Percentiles rank a stretch among this genome's conserved stretches.
phyloP scores from a whole-genome alignment of 495 filamentous ascomycete species.

The Hyaloscypha finlandica region DNA sequence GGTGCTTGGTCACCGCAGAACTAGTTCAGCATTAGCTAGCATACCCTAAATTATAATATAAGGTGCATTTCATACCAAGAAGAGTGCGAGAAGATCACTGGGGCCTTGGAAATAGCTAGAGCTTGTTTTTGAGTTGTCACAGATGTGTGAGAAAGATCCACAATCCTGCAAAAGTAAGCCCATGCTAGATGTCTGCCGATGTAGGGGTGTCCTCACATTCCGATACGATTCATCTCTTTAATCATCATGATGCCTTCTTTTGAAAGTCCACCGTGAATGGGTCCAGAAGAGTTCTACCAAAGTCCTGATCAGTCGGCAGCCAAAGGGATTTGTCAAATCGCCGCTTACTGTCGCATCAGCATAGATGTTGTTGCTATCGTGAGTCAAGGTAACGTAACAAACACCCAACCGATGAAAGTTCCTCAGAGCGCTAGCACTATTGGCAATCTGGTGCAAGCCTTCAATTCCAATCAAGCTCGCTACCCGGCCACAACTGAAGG shows the following conservation, averaged over 20 bases:
- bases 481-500: conserved; percentile 32
- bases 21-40: no score
- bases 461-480: conserved; percentile 39
- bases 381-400: conserved; percentile 41
- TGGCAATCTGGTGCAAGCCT: no score
- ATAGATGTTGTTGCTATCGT: conserved; percentile 42
- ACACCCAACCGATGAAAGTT: conserved; percentile 37
- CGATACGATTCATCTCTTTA: conserved; percentile 15
- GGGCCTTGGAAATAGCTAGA: conserved; percentile 49
- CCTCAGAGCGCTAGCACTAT: no score
- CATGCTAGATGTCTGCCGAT: no score
- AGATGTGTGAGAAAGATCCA: conserved; percentile 15
- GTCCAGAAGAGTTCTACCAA: no score
- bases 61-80: conserved; percentile 54
- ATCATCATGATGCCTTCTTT: no score
- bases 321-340: conserved; percentile 19
- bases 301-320: conserved; percentile 11
- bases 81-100: conserved; percentile 61
- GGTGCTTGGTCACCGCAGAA: no score
- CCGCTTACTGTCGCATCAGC: conserved; percentile 51
- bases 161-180: no score
- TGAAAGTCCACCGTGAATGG: no score
- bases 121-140: conserved; percentile 42
- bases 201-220: no score
- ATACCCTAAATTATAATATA: no score